A percentile compares a stretch with the other conserved stretches of the same genome.
phyloP scores from a whole-genome alignment of 2,329 filamentous ascomycete species.

The Diplodia sapinea region DNA sequence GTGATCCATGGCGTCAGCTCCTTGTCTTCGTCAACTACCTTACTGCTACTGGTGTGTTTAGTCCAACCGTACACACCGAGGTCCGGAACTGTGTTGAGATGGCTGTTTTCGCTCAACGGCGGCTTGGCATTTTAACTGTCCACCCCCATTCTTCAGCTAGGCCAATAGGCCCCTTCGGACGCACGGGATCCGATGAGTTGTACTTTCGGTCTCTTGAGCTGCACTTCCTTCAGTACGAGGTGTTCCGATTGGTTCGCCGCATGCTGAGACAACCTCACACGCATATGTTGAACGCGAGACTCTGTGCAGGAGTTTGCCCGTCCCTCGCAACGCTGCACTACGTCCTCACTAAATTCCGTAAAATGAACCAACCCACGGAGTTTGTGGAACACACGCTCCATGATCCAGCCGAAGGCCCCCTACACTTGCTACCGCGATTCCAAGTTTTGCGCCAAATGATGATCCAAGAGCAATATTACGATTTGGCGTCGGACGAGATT shows the following conservation, averaged over 20 bases:
- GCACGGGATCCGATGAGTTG: background rate
- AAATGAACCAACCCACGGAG: background rate
- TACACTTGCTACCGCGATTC: background rate
- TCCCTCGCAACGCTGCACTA: background rate
- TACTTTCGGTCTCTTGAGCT: conserved; percentile 16
- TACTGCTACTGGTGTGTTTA: background rate
- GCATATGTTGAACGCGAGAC: background rate
- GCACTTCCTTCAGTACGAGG: conserved; percentile 8
- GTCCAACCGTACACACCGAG: too few species aligned
- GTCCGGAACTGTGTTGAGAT: background rate
- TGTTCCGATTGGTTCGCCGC: conserved; percentile 10
- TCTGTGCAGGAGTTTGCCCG: background rate
- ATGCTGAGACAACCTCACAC: background rate
- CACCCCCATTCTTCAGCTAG: background rate
- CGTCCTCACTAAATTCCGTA: conserved; percentile 1
- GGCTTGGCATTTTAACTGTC: background rate
- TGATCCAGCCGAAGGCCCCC: background rate
- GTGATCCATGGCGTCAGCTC: background rate
- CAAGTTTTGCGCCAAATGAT: background rate
- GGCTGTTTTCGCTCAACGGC: background rate
- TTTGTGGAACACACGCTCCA: background rate
- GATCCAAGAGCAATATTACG: background rate
- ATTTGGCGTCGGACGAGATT: background rate
- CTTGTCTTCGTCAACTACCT: background rate
- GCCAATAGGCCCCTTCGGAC: background rate